Base-by-base conservation (phyloP, 164 flowering plant species). In the Echeveria elegans region DNA sequence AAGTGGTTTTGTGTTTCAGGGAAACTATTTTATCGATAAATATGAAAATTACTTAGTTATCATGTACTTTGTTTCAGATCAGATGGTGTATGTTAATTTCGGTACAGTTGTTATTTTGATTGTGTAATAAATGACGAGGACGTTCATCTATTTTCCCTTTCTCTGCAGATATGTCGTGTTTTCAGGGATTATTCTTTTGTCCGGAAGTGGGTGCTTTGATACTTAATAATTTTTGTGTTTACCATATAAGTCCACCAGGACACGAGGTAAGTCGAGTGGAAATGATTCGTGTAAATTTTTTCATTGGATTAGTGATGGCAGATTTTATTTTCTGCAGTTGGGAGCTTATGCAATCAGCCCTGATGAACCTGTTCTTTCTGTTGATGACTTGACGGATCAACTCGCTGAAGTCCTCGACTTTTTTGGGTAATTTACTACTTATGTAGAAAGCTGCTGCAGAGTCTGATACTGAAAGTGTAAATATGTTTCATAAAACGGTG, bases 231-330 rank as follows among this genome's bases (percentile, higher is more conserved):
- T 90, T 90, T 78, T 90, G 96, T 76, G 78, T 90, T 28, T 90
- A 90, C 72, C 96, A 90, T 68, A 85, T 90, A 61, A 78, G 85
- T 76, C 92, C 96, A 72, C 96, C 96, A 31, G 96, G 96, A 32
- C 96, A 90, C 70, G 90, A 88, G 63, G 72, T 59, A 37, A 40
- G 58, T 66, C 60, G 26, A 0, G 41, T 65, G 38, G 21, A 18
- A 18, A 21, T 69, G 6, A 41, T 41, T 41, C 23, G 62, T 34
- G 34, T 69, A 24, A 48, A 30, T 31, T n/a, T 28, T 66, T 24
- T 63, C 14, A 32, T 30, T 14, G 12, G 53, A 45, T 62, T 68
- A 70, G 70, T 78, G 66, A 68, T 31, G 61, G 67, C 8, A 40
- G 65, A 30, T 64, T 68, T 69, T 72, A 67, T 65, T 36, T 67